Conservation (phyloP, 352 stramenopile species). For the Plasmopara viticola region DNA sequence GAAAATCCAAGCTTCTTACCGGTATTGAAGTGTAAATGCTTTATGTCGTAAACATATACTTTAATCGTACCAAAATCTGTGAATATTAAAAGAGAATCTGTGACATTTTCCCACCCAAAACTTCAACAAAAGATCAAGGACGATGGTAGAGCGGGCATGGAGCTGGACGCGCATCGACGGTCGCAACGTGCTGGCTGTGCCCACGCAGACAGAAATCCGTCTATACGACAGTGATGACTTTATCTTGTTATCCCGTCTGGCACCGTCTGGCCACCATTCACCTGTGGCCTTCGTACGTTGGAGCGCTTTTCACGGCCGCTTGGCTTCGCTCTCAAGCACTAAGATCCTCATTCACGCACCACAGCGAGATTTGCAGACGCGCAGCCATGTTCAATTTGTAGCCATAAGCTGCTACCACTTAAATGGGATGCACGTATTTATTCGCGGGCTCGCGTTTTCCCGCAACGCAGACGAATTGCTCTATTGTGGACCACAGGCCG, state of each 20-base stretch:
- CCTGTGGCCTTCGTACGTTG: slow-evolving; percentile 63
- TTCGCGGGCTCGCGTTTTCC: slow-evolving; percentile 62
- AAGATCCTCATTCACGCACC: slow-evolving; percentile 66
- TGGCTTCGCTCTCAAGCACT: slow-evolving; percentile 63
- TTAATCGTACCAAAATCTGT: too few species aligned
- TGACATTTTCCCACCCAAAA: background rate
- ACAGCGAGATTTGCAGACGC: slow-evolving; percentile 25
- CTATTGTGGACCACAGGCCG: slow-evolving; percentile 29
- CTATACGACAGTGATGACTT: slow-evolving; percentile 84
- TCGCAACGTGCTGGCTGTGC: slow-evolving; percentile 73
- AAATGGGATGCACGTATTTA: slow-evolving; percentile 6
- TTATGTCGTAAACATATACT: too few species aligned
- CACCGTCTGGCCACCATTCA: slow-evolving; percentile 45
- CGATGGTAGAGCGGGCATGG: slow-evolving; percentile 43
- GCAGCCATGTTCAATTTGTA: slow-evolving; percentile 37
- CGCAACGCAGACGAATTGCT: slow-evolving; percentile 55
- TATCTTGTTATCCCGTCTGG: slow-evolving; percentile 59
- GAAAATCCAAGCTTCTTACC: too few species aligned
- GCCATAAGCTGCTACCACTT: slow-evolving; percentile 44
- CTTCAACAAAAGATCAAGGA: slow-evolving; percentile 11
- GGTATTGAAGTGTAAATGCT: too few species aligned
- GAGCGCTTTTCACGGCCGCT: slow-evolving; percentile 66
- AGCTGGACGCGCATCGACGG: slow-evolving; percentile 79
- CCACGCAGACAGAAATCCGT: slow-evolving; percentile 57
- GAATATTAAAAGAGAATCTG: too few species aligned